Conservation (phyloP, 2,329 filamentous ascomycete genomes). For the Lachnellula hyalina region DNA sequence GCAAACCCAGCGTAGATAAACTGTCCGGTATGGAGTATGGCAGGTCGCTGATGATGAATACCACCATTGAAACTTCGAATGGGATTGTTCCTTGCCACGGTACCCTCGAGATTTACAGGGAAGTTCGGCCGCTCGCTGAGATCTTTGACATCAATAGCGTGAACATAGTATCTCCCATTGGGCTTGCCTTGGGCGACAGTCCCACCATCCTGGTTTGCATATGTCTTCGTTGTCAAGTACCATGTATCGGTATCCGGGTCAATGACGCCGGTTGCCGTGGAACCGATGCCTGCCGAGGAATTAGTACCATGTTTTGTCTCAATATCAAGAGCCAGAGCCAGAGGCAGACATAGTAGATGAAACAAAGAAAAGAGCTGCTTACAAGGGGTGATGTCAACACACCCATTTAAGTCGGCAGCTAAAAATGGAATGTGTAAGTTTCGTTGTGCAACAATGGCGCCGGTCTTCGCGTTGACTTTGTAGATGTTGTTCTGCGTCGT, state of each 20-base stretch:
- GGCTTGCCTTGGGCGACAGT: conserved; percentile 35
- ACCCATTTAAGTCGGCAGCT: conserved; percentile 41
- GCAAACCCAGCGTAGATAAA: conserved; percentile 45
- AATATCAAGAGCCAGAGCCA: no score
- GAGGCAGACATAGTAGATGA: no score
- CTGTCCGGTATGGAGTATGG: conserved; percentile 40
- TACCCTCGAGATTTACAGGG: conserved; percentile 39
- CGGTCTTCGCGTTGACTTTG: conserved; percentile 50
- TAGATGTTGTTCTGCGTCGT: conserved; percentile 55
- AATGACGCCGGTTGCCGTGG: conserved; percentile 46
- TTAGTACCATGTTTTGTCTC: no score
- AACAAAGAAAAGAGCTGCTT: no score
- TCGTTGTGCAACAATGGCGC: conserved; percentile 42
- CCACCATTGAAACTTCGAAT: conserved; percentile 41
- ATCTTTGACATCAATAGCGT: conserved; percentile 42
- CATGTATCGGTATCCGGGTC: conserved; percentile 45
- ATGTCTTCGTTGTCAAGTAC: conserved; percentile 46
- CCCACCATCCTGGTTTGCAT: conserved; percentile 34
- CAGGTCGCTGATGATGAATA: conserved; percentile 43
- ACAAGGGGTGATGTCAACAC: conserved; percentile 42
- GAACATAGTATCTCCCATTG: conserved; percentile 40
- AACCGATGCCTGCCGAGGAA: conserved; percentile 32
- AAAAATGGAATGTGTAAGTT: conserved; percentile 46
- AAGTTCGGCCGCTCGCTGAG: conserved; percentile 38
- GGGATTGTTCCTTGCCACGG: conserved; percentile 41